phyloP scores from a whole-genome alignment of 2,329 filamentous ascomycete genomes.

The Talaromyces sp. region DNA sequence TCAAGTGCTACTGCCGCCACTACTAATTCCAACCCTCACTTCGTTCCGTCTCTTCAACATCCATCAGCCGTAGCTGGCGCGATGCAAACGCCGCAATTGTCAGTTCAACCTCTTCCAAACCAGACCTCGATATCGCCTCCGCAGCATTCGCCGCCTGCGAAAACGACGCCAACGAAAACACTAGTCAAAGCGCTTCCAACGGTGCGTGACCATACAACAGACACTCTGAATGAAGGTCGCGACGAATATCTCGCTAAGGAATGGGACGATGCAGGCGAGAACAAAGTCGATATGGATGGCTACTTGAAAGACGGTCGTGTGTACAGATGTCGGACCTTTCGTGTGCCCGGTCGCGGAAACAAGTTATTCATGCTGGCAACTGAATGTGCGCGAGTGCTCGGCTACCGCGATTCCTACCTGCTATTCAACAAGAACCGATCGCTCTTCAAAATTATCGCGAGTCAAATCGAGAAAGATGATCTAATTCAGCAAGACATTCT shows the following conservation, averaged over 20 bases:
- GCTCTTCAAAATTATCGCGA: conserved; percentile 95
- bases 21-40: conserved; percentile 2
- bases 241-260: conserved; percentile 96
- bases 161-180: conserved; percentile 73
- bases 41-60: conserved; percentile 25
- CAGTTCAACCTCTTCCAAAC: conserved; percentile 35
- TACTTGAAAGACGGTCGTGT: conserved; percentile 77
- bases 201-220: conserved; percentile 93
- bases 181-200: conserved; percentile 93
- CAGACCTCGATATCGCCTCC: conserved; percentile 48
- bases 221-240: conserved; percentile 81
- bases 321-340: conserved; percentile 90
- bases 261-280: conserved; percentile 87
- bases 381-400: conserved; percentile 88
- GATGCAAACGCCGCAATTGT: conserved; percentile 41
- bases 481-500: conserved; percentile 91
- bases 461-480: conserved; percentile 93
- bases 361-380: conserved; percentile 99
- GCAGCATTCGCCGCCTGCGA: conserved; percentile 63
- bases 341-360: conserved; percentile 82
- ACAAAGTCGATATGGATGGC: conserved; percentile 83
- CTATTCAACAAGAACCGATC: conserved; percentile 98
- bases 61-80: conserved; percentile 31
- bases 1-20: conserved; percentile 31
- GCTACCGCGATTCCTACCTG: conserved; percentile 95